These are phyloP conservation scores for Narthecium ossifragum DNA, from an alignment of 106 monocot species.

Conservation along the genomic window DNA sequence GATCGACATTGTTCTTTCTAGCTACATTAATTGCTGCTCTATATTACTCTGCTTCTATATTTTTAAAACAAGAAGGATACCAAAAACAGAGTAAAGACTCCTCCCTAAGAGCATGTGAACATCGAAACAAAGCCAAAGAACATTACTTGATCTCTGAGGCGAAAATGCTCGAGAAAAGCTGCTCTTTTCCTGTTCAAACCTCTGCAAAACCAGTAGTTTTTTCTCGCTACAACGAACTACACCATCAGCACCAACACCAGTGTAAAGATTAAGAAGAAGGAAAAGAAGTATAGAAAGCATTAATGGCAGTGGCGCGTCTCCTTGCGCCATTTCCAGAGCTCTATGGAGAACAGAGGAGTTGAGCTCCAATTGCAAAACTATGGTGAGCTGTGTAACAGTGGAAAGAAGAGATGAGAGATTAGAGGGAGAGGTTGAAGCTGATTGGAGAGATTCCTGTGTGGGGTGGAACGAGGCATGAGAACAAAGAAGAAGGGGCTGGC, in stretches of 20 bases:
- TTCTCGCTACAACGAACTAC: constrained; percentile 1
- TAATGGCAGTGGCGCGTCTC: neutral
- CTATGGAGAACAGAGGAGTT: too few relatives aligned
- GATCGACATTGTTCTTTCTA: too few relatives aligned
- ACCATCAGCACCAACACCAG: neutral
- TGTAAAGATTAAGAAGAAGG: neutral
- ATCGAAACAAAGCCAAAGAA: too few relatives aligned
- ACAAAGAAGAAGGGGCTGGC: constrained; percentile 22
- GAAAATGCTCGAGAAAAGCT: neutral
- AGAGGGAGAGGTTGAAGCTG: neutral
- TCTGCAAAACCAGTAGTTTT: constrained; percentile 5
- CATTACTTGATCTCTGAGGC: constrained; percentile 35
- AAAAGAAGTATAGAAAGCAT: neutral
- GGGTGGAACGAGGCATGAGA: constrained; percentile 13
- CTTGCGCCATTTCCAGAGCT: neutral
- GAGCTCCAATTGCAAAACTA: too few relatives aligned
- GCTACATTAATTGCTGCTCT: too few relatives aligned
- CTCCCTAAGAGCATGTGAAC: too few relatives aligned
- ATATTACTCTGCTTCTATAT: too few relatives aligned
- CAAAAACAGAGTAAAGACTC: too few relatives aligned
- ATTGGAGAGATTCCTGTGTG: constrained; percentile 10
- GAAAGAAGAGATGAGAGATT: neutral
- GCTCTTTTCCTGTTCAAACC: constrained; percentile 4
- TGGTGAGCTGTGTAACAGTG: neutral
- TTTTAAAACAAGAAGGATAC: too few relatives aligned